Percentiles rank a stretch among this genome's conserved stretches.
Evolutionary conservation across 2,329 filamentous ascomycete species (phyloP).

Genomic region (Penicillium expansum): DNA sequence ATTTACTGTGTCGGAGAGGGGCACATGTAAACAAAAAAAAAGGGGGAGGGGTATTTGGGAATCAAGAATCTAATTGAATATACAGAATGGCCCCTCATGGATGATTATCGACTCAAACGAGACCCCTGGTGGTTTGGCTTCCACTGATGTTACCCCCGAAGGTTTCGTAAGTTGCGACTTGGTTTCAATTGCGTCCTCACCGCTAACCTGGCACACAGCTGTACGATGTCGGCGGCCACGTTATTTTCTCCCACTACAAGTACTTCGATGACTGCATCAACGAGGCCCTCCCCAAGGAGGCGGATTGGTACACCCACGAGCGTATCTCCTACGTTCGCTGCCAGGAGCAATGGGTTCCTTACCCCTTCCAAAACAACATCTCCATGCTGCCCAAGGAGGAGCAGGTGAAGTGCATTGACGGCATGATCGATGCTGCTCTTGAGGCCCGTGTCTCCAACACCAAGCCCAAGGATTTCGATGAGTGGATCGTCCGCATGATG

Average conservation of each 20-base stretch:
- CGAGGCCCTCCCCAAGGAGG: constrained; percentile 88
- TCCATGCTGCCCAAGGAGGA: constrained; percentile 97
- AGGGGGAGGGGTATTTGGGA: constrained; percentile 21
- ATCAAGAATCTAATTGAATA: constrained; percentile 24
- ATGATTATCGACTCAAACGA: constrained; percentile 90
- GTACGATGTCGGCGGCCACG: constrained; percentile 97
- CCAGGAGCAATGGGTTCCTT: constrained; percentile 94
- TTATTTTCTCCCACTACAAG: constrained; percentile 99
- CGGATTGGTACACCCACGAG: constrained; percentile 97
- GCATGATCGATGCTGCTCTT: constrained; percentile 90
- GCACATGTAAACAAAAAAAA: constrained; percentile 10
- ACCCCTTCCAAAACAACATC: constrained; percentile 99
- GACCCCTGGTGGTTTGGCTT: constrained; percentile 90
- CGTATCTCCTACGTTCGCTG: constrained; percentile 98
- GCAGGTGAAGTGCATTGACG: constrained; percentile 90
- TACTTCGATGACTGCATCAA: constrained; percentile 99
- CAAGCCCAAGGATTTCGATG: constrained; percentile 95
- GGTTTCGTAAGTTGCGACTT: constrained; percentile 75
- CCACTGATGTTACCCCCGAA: constrained; percentile 90
- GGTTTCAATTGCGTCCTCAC: not conserved
- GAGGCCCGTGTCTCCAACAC: constrained; percentile 81
- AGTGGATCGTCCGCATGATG: constrained; percentile 95
- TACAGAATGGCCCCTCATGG: constrained; percentile 87
- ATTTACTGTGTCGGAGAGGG: constrained; percentile 1
- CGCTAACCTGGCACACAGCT: constrained; percentile 57